Evolutionary conservation across 192 early-diverging fungal genomes (phyloP), one percentile per base, ranked within the genome.

Genomic region (Backusella tuberculispora): DNA sequence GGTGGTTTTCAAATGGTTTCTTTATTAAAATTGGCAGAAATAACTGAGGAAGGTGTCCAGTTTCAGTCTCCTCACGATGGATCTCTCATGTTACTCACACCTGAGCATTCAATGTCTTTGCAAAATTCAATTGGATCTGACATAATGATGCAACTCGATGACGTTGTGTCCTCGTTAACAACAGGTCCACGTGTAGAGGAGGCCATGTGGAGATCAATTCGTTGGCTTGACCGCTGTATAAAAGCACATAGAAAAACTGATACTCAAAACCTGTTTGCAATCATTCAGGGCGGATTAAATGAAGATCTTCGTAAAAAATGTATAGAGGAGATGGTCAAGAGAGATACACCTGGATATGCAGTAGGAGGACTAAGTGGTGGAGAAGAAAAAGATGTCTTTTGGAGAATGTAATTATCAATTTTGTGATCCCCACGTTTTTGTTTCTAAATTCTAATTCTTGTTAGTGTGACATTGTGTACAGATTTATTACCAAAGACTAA

Each of bases 1-100:
- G 92, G 92, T 56, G 92, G 95, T 34, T 96, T 96, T 76, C 95
- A 96, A 75, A 96, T 96, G 95, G 93, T 96, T 48, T 96, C 95
- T 17, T 78, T 96, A 40, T 86, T 96, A 40, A 94, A 93, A 76
- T 78, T 96, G n/a, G 92, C 92, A 24, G 84, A 91, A 72, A 94
- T 96, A 69, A 94, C 93, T 37, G 94, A 96, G 44, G 80, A 94
- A 43, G 94, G 94, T 29, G 94, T 96, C 2, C 88, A 94, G 76
- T 96, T 96, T 78, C 87, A 90, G 67, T 93, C 91, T 44, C 94
- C 94, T 21, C 91, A 93, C 68, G 92, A 94, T 68, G 90, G 90
- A 63, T 90, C 93, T 24, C 77, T 83, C 69, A 95, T 94, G 90
- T 81, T 96, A 74, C 82, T 95, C 71, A 95, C 95, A 17, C 95